Percentiles rank a stretch among this genome's conserved stretches.
Evolutionary conservation across 257 asterid genomes (phyloP).

Genomic region (Misopates orontium): DNA sequence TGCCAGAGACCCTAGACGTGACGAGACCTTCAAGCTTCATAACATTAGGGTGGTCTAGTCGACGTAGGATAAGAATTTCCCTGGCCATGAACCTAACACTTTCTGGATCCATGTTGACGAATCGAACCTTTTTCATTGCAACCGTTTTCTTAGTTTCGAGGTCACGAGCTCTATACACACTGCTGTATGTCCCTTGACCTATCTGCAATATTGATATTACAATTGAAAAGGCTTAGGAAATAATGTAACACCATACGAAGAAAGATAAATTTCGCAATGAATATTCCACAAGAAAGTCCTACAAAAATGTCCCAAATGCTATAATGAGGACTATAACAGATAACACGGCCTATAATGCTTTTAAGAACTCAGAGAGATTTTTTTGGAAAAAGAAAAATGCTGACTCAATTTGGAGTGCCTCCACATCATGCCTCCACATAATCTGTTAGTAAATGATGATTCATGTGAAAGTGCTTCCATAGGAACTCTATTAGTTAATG

Average conservation of each 20-base stretch:
- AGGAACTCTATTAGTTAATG: not conserved
- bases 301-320: conserved; percentile 18
- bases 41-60: conserved; percentile 87
- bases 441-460: not conserved
- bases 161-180: conserved; percentile 90
- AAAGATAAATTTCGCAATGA: conserved; percentile 11
- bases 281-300: conserved; percentile 8
- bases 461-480: not conserved
- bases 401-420: conserved; percentile 15
- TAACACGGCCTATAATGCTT: not conserved
- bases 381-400: not conserved
- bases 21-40: conserved; percentile 94
- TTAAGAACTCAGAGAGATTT: not conserved
- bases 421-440: too few species aligned
- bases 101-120: conserved; percentile 90
- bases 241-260: conserved; percentile 12
- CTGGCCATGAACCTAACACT: conserved; percentile 95
- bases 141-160: conserved; percentile 79
- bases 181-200: conserved; percentile 96
- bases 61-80: conserved; percentile 81
- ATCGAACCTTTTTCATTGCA: conserved; percentile 85
- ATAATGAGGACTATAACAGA: not conserved
- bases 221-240: conserved; percentile 17
- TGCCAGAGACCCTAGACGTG: conserved; percentile 81
- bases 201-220: conserved; percentile 48